phyloP scores from a whole-genome alignment of 2,329 filamentous ascomycete species.

The Aureobasidium vineae region DNA sequence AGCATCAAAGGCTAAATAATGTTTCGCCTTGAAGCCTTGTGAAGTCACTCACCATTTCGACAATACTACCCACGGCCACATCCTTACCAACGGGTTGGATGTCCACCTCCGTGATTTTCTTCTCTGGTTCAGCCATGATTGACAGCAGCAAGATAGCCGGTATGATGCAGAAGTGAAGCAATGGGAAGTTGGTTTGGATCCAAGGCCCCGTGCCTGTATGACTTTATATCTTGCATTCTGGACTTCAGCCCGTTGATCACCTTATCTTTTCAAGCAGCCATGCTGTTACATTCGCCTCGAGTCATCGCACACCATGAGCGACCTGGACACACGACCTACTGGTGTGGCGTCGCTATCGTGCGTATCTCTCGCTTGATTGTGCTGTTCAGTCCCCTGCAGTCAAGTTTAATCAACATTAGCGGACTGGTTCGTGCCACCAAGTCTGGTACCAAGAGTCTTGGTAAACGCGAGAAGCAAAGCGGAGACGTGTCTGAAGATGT shows the following conservation, averaged over 20 bases:
- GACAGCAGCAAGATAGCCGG: neutral
- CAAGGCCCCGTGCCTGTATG: neutral
- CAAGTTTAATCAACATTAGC: slow-evolving; percentile 2
- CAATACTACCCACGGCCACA: neutral
- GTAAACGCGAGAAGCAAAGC: slow-evolving; percentile 14
- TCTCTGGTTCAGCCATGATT: slow-evolving; percentile 8
- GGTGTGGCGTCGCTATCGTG: neutral
- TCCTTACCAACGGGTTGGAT: slow-evolving; percentile 6
- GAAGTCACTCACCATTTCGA: neutral
- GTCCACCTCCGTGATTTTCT: neutral
- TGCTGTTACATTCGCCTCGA: neutral
- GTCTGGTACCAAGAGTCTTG: slow-evolving; percentile 8
- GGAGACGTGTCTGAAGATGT: neutral
- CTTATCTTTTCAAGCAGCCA: neutral
- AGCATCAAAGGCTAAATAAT: neutral
- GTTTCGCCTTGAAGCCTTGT: neutral
- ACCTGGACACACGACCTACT: neutral
- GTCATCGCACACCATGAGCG: too few species aligned
- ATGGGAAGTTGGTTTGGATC: neutral
- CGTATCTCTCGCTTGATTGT: neutral
- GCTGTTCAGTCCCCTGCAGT: neutral
- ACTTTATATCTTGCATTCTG: slow-evolving; percentile 1
- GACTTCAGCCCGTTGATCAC: neutral
- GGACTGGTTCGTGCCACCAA: neutral
- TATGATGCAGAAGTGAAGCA: too few species aligned